These are phyloP conservation scores for Cutaneotrichosporon mucoides DNA, from an alignment of 1,284 basidiomycete genomes.

Conservation along the genomic window DNA sequence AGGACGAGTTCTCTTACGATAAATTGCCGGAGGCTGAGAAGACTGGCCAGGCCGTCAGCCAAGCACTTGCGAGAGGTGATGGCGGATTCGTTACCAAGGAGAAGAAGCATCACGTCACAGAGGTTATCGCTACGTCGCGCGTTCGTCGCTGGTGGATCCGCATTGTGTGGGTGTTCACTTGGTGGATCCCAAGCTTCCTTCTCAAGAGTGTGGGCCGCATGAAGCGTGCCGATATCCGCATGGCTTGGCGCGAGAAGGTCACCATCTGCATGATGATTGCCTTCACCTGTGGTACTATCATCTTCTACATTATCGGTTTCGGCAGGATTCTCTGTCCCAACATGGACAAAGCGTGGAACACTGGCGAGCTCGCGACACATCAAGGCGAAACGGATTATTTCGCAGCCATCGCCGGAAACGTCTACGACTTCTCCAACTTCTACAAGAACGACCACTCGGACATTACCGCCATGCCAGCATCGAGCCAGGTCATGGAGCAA, in stretches of 20 bases:
- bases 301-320: slow-evolving; percentile 89
- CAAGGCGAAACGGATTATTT: slow-evolving; percentile 70
- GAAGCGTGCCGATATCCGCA: slow-evolving; percentile 89
- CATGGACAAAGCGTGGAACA: slow-evolving; percentile 82
- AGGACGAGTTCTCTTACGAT: slow-evolving; percentile 11
- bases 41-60: background rate
- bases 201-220: slow-evolving; percentile 73
- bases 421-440: slow-evolving; percentile 90
- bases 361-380: slow-evolving; percentile 69
- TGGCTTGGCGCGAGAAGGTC: slow-evolving; percentile 96
- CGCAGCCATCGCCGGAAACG: slow-evolving; percentile 69
- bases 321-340: slow-evolving; percentile 84
- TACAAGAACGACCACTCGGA: slow-evolving; percentile 81
- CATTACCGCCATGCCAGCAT: slow-evolving; percentile 61
- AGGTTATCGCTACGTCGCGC: slow-evolving; percentile 74
- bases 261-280: slow-evolving; percentile 86
- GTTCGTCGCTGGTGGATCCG: slow-evolving; percentile 61
- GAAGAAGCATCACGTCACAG: slow-evolving; percentile 59
- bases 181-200: slow-evolving; percentile 72
- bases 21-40: slow-evolving; percentile 3
- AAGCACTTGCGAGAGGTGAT: slow-evolving; percentile 15
- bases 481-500: slow-evolving; percentile 63
- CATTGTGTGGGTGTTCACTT: slow-evolving; percentile 72
- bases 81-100: slow-evolving; percentile 39
- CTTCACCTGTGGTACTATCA: slow-evolving; percentile 71